A percentile compares a stretch with the other conserved stretches of the same genome.
These are phyloP conservation scores for Epichloe bromicola DNA, from an alignment of 2,329 filamentous ascomycete genomes.

Conservation along the genomic window DNA sequence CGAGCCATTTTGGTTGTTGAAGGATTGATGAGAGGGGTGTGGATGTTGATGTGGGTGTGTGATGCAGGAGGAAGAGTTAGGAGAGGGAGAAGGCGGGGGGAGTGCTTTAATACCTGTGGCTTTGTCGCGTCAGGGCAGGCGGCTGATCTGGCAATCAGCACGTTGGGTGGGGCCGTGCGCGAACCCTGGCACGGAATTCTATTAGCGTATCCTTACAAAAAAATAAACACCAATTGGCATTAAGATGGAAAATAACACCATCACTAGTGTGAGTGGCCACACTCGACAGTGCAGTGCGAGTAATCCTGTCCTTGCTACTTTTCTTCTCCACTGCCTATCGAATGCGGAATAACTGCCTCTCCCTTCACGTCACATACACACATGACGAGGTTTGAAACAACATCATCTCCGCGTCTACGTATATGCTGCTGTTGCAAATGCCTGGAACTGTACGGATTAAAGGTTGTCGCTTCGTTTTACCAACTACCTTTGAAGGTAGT, in stretches of 20 bases:
- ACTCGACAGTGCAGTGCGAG: neutral
- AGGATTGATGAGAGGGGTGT: conserved; percentile 17
- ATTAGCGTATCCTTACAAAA: neutral
- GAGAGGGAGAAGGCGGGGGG: conserved; percentile 27
- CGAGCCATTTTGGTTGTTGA: conserved; percentile 41
- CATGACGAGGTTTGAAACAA: too few species aligned
- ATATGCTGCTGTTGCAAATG: too few species aligned
- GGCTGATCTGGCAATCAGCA: conserved; percentile 23
- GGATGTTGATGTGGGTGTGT: conserved; percentile 17
- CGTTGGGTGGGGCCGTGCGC: conserved; percentile 10
- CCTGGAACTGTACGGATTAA: too few species aligned
- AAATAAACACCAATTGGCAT: neutral
- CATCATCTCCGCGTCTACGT: too few species aligned
- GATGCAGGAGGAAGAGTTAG: conserved; percentile 29
- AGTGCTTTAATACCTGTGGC: conserved; percentile 28
- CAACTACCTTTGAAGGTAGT: neutral
- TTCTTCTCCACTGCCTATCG: neutral
- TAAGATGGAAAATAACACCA: neutral
- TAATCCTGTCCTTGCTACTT: neutral
- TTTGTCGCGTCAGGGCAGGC: conserved; percentile 16
- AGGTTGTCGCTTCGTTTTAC: too few species aligned
- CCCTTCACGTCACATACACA: neutral
- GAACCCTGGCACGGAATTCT: conserved; percentile 10
- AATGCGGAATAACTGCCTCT: neutral
- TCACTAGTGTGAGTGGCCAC: neutral